phyloP scores from a whole-genome alignment of 768 basidiomycete species.

The Xerocomus potaroensis region DNA sequence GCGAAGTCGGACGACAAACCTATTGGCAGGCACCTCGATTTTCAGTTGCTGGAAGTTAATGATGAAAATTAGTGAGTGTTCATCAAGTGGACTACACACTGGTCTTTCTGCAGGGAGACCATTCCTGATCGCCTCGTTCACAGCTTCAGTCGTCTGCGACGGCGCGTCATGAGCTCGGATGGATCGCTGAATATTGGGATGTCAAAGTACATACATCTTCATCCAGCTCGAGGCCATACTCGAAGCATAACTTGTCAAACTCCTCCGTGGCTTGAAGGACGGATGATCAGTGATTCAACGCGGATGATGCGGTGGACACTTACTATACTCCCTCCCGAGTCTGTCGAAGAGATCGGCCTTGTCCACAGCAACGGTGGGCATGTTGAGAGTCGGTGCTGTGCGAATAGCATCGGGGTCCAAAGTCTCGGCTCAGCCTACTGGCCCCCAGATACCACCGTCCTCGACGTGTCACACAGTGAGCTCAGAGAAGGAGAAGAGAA shows the following conservation, averaged over 20 bases:
- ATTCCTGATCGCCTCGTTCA: conserved; percentile 75
- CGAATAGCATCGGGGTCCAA: not conserved
- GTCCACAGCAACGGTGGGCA: conserved; percentile 96
- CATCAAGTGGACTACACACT: conserved; percentile 38
- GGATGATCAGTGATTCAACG: conserved; percentile 10
- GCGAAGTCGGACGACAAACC: conserved; percentile 39
- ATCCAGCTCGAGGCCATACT: conserved; percentile 96
- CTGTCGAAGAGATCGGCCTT: conserved; percentile 91
- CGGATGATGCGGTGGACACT: conserved; percentile 18
- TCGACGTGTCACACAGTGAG: conserved; percentile 6
- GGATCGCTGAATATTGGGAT: not conserved
- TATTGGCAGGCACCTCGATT: conserved; percentile 98
- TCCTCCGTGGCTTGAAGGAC: conserved; percentile 74
- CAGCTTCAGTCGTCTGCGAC: conserved; percentile 80
- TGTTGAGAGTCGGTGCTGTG: conserved; percentile 27
- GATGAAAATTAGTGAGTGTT: conserved; percentile 6
- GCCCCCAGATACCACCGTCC: conserved; percentile 19
- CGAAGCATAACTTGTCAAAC: conserved; percentile 93
- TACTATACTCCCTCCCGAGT: conserved; percentile 81
- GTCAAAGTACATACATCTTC: conserved; percentile 72
- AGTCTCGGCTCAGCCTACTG: not conserved
- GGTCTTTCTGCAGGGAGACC: conserved; percentile 83
- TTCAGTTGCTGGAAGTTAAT: conserved; percentile 74
- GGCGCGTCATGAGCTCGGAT: not conserved
- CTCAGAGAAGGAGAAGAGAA: conserved; percentile 1